These are phyloP conservation scores for Alliaria petiolata DNA, from an alignment of 345 rosid genomes.

Conservation along the genomic window DNA sequence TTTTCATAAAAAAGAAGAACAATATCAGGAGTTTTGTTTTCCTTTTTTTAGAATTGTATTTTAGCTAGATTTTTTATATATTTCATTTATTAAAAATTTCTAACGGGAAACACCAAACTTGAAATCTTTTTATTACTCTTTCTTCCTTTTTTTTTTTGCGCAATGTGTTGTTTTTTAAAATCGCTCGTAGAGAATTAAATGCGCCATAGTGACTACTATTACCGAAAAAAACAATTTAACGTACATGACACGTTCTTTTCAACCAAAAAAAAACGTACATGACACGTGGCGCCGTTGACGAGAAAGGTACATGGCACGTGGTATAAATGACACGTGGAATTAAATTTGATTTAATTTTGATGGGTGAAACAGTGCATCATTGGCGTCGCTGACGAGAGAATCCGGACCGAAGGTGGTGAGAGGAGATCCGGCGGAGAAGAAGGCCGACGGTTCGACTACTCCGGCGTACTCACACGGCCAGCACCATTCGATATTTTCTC, in stretches of 20 bases:
- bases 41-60: not conserved
- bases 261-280: too few species aligned
- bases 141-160: not conserved
- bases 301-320: conserved; percentile 4
- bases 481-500: conserved; percentile 40
- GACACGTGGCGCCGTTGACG: conserved; percentile 14
- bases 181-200: conserved; percentile 7
- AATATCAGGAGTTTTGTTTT: conserved; percentile 1
- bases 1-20: not conserved
- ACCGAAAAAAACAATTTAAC: not conserved
- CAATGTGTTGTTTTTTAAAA: not conserved
- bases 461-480: conserved; percentile 40
- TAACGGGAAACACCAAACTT: not conserved
- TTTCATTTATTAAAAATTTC: not conserved
- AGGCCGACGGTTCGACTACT: conserved; percentile 38
- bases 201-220: not conserved
- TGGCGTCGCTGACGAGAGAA: conserved; percentile 88
- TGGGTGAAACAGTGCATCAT: conserved; percentile 75
- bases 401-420: conserved; percentile 83
- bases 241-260: not conserved
- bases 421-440: conserved; percentile 79
- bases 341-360: not conserved
- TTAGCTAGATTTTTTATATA: not conserved
- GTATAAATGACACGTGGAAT: conserved; percentile 3
- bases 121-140: not conserved